Conservation (phyloP, 441 rosid species). For the Mallotus repandus region DNA sequence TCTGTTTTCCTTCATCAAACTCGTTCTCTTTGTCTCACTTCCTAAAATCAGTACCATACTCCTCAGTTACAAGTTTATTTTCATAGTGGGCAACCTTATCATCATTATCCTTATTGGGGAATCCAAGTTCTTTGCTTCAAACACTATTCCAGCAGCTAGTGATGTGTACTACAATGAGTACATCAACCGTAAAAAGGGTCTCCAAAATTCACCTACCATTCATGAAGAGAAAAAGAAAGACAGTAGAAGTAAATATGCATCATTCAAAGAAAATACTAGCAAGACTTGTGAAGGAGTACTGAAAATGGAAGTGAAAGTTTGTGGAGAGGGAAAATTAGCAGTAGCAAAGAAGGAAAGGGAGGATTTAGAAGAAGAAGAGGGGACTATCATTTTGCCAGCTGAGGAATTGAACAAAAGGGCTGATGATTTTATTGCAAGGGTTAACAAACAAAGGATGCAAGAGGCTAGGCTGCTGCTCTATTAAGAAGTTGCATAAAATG, state of each 20-base stretch:
- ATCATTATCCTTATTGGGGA: constrained; percentile 47
- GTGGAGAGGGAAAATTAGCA: constrained; percentile 5
- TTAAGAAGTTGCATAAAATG: background rate
- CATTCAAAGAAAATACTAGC: constrained; percentile 15
- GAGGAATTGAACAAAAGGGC: constrained; percentile 54
- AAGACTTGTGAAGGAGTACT: constrained; percentile 12
- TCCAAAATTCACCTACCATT: constrained; percentile 23
- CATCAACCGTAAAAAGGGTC: constrained; percentile 26
- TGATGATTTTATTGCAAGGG: constrained; percentile 61
- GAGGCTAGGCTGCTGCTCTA: constrained; percentile 36
- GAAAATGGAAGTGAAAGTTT: constrained; percentile 7
- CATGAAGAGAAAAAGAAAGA: constrained; percentile 15
- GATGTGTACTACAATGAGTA: constrained; percentile 43
- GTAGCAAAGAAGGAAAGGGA: constrained; percentile 20
- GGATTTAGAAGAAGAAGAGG: constrained; percentile 27
- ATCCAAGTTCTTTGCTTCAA: constrained; percentile 33
- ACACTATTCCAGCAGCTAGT: constrained; percentile 16
- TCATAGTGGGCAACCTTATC: constrained; percentile 53
- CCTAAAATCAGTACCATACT: constrained; percentile 31
- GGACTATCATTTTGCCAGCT: constrained; percentile 28
- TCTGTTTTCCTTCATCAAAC: constrained; percentile 23
- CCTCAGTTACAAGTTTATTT: constrained; percentile 39
- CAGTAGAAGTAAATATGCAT: background rate
- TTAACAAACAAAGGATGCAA: constrained; percentile 50
- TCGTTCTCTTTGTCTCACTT: constrained; percentile 26